These are phyloP conservation scores for Leccinum boreale DNA, from an alignment of 768 basidiomycete genomes.

Conservation along the genomic window DNA sequence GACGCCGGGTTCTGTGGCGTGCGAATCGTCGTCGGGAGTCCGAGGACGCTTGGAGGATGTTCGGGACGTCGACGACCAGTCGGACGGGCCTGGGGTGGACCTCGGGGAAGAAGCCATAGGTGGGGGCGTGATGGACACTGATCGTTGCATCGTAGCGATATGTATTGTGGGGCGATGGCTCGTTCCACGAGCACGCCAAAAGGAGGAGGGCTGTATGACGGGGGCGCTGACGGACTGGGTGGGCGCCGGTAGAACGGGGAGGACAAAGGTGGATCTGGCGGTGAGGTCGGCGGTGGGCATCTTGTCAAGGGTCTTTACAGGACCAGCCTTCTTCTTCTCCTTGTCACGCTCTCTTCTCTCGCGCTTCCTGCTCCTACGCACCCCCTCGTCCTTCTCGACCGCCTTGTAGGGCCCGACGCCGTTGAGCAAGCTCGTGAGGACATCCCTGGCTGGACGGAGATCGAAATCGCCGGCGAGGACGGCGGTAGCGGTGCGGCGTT, in stretches of 20 bases:
- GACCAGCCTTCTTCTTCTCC: conserved; percentile 44
- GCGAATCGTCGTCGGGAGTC: conserved; percentile 65
- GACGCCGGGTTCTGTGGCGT: conserved; percentile 28
- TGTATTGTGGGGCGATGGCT: conserved; percentile 56
- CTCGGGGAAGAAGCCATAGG: conserved; percentile 63
- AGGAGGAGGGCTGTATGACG: conserved; percentile 42
- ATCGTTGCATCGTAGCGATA: conserved; percentile 66
- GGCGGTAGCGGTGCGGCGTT: conserved; percentile 65
- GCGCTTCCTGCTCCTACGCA: conserved; percentile 51
- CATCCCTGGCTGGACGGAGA: conserved; percentile 62
- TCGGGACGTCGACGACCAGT: conserved; percentile 68
- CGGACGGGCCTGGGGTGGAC: conserved; percentile 73
- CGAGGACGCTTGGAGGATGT: conserved; percentile 78
- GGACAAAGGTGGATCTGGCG: conserved; percentile 14
- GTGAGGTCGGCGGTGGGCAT: conserved; percentile 19
- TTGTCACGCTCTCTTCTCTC: conserved; percentile 47
- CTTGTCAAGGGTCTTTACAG: conserved; percentile 35
- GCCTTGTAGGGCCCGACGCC: conserved; percentile 65
- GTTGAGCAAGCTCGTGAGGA: conserved; percentile 75
- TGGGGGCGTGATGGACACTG: conserved; percentile 73
- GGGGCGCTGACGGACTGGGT: conserved; percentile 29
- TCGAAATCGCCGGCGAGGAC: conserved; percentile 79
- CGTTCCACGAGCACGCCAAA: conserved; percentile 57
- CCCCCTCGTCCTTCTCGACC: conserved; percentile 60
- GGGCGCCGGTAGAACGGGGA: conserved; percentile 13